A percentile compares a stretch with the other conserved stretches of the same genome.
Evolutionary conservation across 2,329 filamentous ascomycete genomes (phyloP).

Genomic region (Tolypocladium ovalisporum): DNA sequence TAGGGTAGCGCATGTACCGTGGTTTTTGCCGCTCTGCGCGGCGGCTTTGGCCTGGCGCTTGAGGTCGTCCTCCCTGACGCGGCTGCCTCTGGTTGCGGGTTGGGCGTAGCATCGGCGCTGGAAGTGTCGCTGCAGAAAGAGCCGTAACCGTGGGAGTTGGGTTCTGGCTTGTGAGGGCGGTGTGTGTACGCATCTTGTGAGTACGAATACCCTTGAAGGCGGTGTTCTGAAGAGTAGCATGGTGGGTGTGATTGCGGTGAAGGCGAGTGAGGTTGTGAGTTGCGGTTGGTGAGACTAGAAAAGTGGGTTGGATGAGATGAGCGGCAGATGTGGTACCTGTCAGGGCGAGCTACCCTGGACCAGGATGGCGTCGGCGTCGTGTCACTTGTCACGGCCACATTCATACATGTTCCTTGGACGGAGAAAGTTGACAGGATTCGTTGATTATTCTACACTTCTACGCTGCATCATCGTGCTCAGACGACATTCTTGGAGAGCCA

Average conservation of each 20-base stretch:
- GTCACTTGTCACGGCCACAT: background rate
- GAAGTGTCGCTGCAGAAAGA: slow-evolving; percentile 10
- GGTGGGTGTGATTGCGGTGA: background rate
- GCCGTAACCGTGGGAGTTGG: slow-evolving; percentile 1
- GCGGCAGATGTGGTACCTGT: no score
- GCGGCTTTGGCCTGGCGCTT: slow-evolving; percentile 15
- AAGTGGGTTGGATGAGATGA: background rate
- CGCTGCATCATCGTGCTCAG: slow-evolving; percentile 11
- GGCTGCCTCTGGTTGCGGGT: slow-evolving; percentile 1
- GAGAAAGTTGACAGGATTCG: background rate
- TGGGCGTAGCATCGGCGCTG: slow-evolving; percentile 15
- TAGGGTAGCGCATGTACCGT: slow-evolving; percentile 5
- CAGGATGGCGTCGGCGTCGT: background rate
- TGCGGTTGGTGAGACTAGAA: background rate
- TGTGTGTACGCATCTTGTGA: background rate
- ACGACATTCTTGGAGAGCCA: slow-evolving; percentile 56
- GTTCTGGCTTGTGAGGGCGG: background rate
- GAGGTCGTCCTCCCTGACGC: slow-evolving; percentile 11
- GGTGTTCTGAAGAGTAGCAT: slow-evolving; percentile 3
- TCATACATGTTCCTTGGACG: background rate
- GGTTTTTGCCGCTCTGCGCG: slow-evolving; percentile 8
- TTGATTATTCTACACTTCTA: background rate
- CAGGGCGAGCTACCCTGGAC: background rate
- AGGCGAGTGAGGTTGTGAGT: background rate
- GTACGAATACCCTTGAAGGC: background rate